Evolutionary conservation across 2,329 filamentous ascomycete genomes (phyloP).

Genomic region (Pseudogymnoascus sp.): DNA sequence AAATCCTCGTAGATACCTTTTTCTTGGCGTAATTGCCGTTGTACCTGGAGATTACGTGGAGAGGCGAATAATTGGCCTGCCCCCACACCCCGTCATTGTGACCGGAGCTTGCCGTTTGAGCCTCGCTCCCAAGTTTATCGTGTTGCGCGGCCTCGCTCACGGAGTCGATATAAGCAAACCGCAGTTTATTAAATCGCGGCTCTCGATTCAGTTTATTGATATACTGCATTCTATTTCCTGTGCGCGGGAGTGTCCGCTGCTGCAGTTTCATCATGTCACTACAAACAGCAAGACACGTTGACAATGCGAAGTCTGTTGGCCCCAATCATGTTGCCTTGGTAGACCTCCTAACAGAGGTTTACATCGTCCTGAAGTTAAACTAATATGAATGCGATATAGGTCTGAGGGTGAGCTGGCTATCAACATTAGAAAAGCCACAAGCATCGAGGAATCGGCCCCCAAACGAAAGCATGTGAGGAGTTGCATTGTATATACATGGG

Average conservation of each 20-base stretch:
- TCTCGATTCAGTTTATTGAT: neutral
- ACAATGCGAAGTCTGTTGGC: slow-evolving; percentile 7
- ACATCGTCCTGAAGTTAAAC: neutral
- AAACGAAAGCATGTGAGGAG: slow-evolving; percentile 92
- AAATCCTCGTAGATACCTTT: neutral
- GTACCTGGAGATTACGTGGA: slow-evolving; percentile 3
- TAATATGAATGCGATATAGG: slow-evolving; percentile 31
- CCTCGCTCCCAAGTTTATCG: neutral
- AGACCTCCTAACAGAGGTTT: neutral
- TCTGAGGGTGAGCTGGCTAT: slow-evolving; percentile 61
- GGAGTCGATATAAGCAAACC: neutral
- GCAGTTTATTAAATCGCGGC: neutral
- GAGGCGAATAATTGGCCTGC: neutral
- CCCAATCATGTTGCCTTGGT: neutral
- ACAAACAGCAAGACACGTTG: slow-evolving; percentile 9
- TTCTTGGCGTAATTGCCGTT: neutral
- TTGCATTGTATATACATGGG: slow-evolving; percentile 98
- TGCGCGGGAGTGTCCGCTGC: neutral
- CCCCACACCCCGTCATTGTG: neutral
- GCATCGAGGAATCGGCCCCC: slow-evolving; percentile 57
- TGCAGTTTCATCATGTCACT: slow-evolving; percentile 7
- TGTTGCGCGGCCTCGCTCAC: slow-evolving; percentile 7
- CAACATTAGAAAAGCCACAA: slow-evolving; percentile 64
- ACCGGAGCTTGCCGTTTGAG: slow-evolving; percentile 7
- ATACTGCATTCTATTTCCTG: neutral